Base-by-base conservation (phyloP, 345 rosid genomes). In the Ailanthus altissimus region DNA sequence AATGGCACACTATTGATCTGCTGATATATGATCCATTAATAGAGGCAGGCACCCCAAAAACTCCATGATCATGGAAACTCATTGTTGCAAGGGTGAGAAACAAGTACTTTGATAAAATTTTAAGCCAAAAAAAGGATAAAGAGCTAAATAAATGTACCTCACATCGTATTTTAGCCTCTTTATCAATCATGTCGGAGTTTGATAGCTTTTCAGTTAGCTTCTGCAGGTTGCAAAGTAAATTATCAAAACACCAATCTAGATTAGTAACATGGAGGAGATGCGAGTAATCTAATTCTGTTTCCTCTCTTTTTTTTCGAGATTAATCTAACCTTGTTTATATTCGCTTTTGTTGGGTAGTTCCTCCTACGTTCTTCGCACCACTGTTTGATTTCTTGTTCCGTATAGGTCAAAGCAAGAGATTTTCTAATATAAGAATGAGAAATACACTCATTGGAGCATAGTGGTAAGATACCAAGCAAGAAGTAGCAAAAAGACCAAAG, bases 331-430 rank as follows among this genome's bases (percentile, higher is more conserved):
- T 90, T 87, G 83, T 85, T 81, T 20, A 85, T 71, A 73, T 83
- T 85, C 84, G 79, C 80, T 73, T 84, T 87, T 46, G 95, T 79
- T 73, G 99, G 97, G 83, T 74, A 89, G 81, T 89, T 84, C 84
- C 82, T 96, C 81, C 80, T 92, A 53, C 98, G 98, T 73, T 87
- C 89, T 73, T 89, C 91, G 80, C 92, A 79, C 99, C 99, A 96
- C 83, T 81, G 85, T 73, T 81, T 83, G 84, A 93, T 80, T 85
- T 96, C 98, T 84, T 88, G 84, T 78, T 85, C 81, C 40, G 97
- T 78, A 79, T 93, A 96, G 57, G 64, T 61, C 80, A 82, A 32
- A 57, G 86, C 79, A 80, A 28, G 75, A 36, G 85, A 72, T 75
- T 91, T 92, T 70, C 76, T 61, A 76, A 28, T 60, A 47, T 25